Percentiles rank a stretch among this genome's conserved stretches.
These are phyloP conservation scores for Niebla homalea DNA, from an alignment of 495 filamentous ascomycete genomes.

Conservation along the genomic window DNA sequence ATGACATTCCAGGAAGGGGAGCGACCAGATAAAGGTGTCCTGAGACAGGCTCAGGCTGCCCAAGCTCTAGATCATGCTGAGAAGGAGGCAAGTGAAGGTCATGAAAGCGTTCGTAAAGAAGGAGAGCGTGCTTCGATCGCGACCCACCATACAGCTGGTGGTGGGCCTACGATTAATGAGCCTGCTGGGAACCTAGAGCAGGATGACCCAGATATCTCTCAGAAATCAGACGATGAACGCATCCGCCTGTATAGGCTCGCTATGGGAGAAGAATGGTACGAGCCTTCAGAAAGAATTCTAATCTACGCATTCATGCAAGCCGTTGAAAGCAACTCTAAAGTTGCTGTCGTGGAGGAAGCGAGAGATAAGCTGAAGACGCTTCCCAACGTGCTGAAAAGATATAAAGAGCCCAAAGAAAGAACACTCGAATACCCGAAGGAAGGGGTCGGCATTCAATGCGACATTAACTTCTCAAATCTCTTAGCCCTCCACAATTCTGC, in stretches of 20 bases:
- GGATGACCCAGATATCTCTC: conserved; percentile 20
- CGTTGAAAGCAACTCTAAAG: neutral
- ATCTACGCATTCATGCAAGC: conserved; percentile 7
- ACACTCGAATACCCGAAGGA: conserved; percentile 57
- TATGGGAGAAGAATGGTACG: conserved; percentile 18
- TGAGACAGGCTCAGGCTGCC: no score
- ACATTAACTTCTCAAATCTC: conserved; percentile 74
- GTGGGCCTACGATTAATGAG: no score
- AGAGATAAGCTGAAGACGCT: conserved; percentile 9
- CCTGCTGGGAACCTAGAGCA: conserved; percentile 1
- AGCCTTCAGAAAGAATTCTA: conserved; percentile 5
- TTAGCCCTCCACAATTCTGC: conserved; percentile 68
- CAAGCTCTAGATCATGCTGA: no score
- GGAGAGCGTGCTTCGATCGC: no score
- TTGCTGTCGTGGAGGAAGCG: neutral
- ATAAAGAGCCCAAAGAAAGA: conserved; percentile 10
- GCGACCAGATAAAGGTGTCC: no score
- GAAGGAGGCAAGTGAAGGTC: neutral
- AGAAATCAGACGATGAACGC: conserved; percentile 13
- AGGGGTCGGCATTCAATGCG: conserved; percentile 61
- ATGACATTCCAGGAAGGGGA: no score
- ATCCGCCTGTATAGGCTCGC: conserved; percentile 13
- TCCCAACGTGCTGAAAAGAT: conserved; percentile 14
- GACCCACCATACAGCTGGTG: no score
- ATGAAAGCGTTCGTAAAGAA: neutral